phyloP scores from a whole-genome alignment of 257 asterid genomes.

The Rehmannia glutinosa region DNA sequence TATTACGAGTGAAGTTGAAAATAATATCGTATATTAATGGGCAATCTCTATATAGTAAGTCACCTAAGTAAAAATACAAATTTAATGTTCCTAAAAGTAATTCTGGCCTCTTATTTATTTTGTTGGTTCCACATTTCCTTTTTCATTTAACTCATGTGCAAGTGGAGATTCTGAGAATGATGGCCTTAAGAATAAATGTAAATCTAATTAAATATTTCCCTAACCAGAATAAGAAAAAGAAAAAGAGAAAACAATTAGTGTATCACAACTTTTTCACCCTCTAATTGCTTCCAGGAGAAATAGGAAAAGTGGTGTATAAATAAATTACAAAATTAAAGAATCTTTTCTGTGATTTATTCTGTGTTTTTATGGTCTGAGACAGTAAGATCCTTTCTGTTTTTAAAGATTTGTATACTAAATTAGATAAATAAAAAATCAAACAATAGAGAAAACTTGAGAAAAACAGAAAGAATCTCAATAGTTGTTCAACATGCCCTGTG shows the following conservation, averaged over 20 bases:
- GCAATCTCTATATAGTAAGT: not conserved
- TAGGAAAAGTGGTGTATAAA: not conserved
- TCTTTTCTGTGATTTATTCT: not conserved
- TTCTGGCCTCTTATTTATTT: too few species aligned
- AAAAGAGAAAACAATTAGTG: too few species aligned
- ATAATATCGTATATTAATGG: too few species aligned
- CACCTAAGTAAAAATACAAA: not conserved
- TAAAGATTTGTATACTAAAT: not conserved
- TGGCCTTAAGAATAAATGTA: conserved; percentile 4
- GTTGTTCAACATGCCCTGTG: conserved; percentile 15
- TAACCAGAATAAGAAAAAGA: too few species aligned
- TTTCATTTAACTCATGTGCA: too few species aligned
- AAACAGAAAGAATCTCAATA: conserved; percentile 18
- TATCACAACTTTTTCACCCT: too few species aligned
- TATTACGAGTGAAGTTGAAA: too few species aligned
- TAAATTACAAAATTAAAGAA: too few species aligned
- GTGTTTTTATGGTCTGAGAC: not conserved
- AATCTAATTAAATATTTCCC: not conserved
- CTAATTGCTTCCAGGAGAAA: too few species aligned
- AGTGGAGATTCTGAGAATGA: too few species aligned
- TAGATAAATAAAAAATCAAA: not conserved
- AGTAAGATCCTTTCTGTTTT: not conserved
- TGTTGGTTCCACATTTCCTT: too few species aligned
- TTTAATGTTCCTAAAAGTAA: not conserved
- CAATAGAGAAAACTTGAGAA: not conserved